Percentiles rank a stretch among this genome's conserved stretches.
phyloP scores from a whole-genome alignment of 2,329 filamentous ascomycete genomes.

The Diaporthe vaccinii region DNA sequence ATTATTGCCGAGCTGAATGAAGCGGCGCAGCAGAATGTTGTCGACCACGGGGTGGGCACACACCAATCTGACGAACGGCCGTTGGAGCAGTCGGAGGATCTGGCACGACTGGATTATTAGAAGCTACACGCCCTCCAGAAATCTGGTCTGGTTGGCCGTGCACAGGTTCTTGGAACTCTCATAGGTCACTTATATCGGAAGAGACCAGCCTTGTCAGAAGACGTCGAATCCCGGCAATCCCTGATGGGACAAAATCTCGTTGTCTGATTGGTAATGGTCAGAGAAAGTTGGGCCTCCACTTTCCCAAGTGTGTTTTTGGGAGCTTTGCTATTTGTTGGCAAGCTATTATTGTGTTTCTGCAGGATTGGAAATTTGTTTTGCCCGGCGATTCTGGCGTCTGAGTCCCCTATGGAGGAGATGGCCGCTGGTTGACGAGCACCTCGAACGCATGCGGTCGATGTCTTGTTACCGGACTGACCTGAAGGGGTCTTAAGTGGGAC shows the following conservation, averaged over 20 bases:
- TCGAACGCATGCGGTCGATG: no score
- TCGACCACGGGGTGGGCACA: not conserved
- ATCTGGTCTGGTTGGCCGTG: not conserved
- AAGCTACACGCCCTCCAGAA: not conserved
- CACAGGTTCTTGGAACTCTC: not conserved
- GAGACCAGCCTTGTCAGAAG: not conserved
- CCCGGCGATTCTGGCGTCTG: not conserved
- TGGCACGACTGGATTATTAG: not conserved
- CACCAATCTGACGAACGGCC: not conserved
- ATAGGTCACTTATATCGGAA: not conserved
- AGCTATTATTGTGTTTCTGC: not conserved
- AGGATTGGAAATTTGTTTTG: not conserved
- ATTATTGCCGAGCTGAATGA: slow-evolving; percentile 5
- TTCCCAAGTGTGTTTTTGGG: not conserved
- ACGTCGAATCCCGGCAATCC: not conserved
- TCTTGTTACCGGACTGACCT: not conserved
- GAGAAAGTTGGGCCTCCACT: not conserved
- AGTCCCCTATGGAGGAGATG: not conserved
- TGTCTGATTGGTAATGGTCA: not conserved
- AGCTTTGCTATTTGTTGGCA: no score
- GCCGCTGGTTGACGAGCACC: not conserved
- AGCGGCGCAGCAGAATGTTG: not conserved
- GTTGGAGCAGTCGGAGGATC: not conserved
- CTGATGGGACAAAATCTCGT: not conserved
- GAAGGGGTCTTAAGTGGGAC: not conserved